Percentiles rank a stretch among this genome's conserved stretches.
Conservation (phyloP, 2,329 filamentous ascomycete genomes). For the Fusarium clavum region DNA sequence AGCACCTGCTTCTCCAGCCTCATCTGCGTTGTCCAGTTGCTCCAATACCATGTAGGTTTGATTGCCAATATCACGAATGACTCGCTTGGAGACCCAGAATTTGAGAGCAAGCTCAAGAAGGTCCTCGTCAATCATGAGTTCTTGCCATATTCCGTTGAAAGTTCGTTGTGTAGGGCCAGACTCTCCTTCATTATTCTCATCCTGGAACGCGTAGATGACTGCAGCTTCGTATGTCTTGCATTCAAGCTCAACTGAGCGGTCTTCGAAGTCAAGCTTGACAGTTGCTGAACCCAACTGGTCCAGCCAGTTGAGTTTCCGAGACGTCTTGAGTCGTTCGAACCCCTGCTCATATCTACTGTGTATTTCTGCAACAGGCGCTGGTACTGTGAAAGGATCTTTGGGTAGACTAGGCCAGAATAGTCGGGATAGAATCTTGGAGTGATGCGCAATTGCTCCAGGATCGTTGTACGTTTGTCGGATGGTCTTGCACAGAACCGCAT, state of each 20-base stretch:
- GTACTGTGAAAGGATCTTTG: slow-evolving; percentile 75
- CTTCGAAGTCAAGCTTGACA: slow-evolving; percentile 84
- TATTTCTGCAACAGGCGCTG: slow-evolving; percentile 66
- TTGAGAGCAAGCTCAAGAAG: slow-evolving; percentile 74
- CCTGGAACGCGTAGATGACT: slow-evolving; percentile 85
- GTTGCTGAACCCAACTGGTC: slow-evolving; percentile 83
- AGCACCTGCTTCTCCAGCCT: slow-evolving; percentile 49
- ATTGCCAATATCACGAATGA: slow-evolving; percentile 68
- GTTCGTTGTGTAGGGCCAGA: slow-evolving; percentile 55
- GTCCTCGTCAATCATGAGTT: slow-evolving; percentile 79
- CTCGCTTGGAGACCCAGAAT: slow-evolving; percentile 77
- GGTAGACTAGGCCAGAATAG: slow-evolving; percentile 92
- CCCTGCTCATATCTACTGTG: slow-evolving; percentile 78
- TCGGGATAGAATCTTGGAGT: slow-evolving; percentile 88
- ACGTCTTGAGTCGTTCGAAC: slow-evolving; percentile 83
- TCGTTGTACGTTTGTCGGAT: slow-evolving; percentile 35
- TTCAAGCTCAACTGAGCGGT: slow-evolving; percentile 78
- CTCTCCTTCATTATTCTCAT: slow-evolving; percentile 53
- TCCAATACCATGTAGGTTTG: slow-evolving; percentile 77
- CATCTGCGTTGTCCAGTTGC: slow-evolving; percentile 59
- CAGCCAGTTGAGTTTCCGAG: slow-evolving; percentile 89
- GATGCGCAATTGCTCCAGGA: slow-evolving; percentile 59
- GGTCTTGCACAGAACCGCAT: slow-evolving; percentile 70
- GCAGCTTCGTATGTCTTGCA: slow-evolving; percentile 88
- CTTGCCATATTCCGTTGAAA: slow-evolving; percentile 65